phyloP scores from a whole-genome alignment of 2,329 filamentous ascomycete genomes.

The Phyllosticta citrichinensis region DNA sequence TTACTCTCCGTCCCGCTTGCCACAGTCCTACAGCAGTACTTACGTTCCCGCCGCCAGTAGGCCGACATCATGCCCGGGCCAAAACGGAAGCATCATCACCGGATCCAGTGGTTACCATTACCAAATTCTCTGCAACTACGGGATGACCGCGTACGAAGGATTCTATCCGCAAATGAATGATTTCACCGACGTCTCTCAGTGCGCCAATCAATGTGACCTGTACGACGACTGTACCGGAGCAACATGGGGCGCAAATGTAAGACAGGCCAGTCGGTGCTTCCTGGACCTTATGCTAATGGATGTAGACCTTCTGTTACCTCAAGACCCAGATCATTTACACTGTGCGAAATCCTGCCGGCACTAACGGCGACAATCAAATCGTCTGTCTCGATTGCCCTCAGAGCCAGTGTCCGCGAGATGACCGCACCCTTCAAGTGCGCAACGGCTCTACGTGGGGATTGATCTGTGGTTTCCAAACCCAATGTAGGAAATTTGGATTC shows the following conservation, averaged over 20 bases:
- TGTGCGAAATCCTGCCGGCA: not conserved
- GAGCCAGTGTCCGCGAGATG: not conserved
- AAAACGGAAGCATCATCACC: not conserved
- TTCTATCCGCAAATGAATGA: not conserved
- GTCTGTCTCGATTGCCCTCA: not conserved
- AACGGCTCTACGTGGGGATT: not conserved
- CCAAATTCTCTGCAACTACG: not conserved
- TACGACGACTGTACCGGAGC: not conserved
- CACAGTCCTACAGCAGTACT: not conserved
- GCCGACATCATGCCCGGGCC: not conserved
- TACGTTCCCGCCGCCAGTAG: not conserved
- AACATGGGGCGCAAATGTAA: not conserved
- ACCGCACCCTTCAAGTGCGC: not conserved
- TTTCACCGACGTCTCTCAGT: not conserved
- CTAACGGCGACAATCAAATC: not conserved
- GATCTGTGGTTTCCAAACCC: not conserved
- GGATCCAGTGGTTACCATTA: slow-evolving; percentile 2
- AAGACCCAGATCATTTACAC: not conserved
- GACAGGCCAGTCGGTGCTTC: not conserved
- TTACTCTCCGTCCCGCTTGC: not conserved
- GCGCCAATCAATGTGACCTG: not conserved
- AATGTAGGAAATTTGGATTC: not conserved
- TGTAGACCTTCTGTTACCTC: not conserved
- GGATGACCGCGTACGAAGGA: not conserved
- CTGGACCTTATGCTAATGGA: not conserved